Evolutionary conservation across 352 stramenopile genomes (phyloP), one percentile per base, ranked within the genome.

Genomic region (Pythium coloratum): DNA sequence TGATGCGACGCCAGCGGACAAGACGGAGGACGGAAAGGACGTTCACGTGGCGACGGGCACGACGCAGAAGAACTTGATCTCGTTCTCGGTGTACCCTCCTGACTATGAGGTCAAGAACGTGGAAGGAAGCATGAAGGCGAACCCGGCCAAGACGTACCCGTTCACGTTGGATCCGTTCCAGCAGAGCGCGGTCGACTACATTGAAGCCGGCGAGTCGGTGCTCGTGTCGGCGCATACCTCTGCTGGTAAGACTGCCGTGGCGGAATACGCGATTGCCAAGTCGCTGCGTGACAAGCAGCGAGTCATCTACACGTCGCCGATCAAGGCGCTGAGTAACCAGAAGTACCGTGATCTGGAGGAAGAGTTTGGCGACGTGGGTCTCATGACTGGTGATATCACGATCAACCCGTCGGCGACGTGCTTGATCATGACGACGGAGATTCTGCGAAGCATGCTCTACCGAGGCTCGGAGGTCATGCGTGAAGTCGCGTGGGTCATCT

Each of bases 351-450:
- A 99, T 73, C 82, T 99, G 40, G 86, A 98, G 68, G 90, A 92
- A 80, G 91, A 96, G 69, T 95, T 96, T 62, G 82, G 84, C 42
- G 84, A 99, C 82, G 97, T 99, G 40, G 98, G 98, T 14, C 79
- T 99, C 6, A 99, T 99, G 96, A 99, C 98, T 6, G 98, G 98
- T 46, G 98, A 99, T 78, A 99, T 99, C 55, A 99, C 96, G 24
- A 99, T 99, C 81, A 99, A 99, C 79, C 97, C 98, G 32, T 94
- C 89, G 55, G 97, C 97, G 0, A 99, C 94, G 24, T 99, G 94
- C 76, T 76, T 99, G 1, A 98, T 99, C 71, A 98, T 99, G 96
- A 97, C 92, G 13, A 98, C 92, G 13, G 96, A 99, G 79, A 99
- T 99, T 86, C 75, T 99, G 58, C 81, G 97, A 57, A 96, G 79